phyloP scores from a whole-genome alignment of 106 monocot species.

The Gastrodia elata region DNA sequence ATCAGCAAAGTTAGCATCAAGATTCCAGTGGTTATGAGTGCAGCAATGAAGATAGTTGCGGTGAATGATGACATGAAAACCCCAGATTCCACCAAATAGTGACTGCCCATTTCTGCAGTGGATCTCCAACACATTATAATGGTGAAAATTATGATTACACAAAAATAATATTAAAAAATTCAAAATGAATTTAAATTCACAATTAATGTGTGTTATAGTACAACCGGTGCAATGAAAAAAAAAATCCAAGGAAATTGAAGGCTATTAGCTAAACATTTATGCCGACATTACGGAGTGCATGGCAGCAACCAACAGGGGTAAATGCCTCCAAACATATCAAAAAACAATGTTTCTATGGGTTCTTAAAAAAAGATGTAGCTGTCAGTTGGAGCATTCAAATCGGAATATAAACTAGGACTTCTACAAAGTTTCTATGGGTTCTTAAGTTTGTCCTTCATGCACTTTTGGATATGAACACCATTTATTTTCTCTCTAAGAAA shows the following conservation, averaged over 20 bases:
- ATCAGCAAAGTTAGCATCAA: conserved; percentile 21
- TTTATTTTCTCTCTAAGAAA: no score
- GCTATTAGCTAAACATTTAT: not conserved
- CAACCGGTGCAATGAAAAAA: not conserved
- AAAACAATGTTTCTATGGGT: not conserved
- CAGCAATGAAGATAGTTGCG: conserved; percentile 30
- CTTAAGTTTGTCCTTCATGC: no score
- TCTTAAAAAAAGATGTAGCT: not conserved
- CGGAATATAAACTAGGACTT: not conserved
- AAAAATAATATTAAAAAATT: not conserved
- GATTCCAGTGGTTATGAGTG: conserved; percentile 25
- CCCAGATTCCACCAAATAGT: conserved; percentile 29
- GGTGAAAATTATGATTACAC: not conserved
- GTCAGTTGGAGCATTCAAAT: not conserved
- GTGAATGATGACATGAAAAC: conserved; percentile 38
- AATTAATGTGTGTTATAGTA: not conserved
- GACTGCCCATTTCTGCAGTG: conserved; percentile 29
- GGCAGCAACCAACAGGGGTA: not conserved
- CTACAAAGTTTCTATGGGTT: not conserved
- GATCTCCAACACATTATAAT: not conserved
- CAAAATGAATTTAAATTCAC: not conserved
- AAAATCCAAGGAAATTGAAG: not conserved
- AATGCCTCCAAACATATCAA: not conserved
- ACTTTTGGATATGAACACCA: no score
- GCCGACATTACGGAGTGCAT: not conserved